Base-by-base conservation (phyloP, 805 yeast genomes). In the Teunomyces atbi region DNA sequence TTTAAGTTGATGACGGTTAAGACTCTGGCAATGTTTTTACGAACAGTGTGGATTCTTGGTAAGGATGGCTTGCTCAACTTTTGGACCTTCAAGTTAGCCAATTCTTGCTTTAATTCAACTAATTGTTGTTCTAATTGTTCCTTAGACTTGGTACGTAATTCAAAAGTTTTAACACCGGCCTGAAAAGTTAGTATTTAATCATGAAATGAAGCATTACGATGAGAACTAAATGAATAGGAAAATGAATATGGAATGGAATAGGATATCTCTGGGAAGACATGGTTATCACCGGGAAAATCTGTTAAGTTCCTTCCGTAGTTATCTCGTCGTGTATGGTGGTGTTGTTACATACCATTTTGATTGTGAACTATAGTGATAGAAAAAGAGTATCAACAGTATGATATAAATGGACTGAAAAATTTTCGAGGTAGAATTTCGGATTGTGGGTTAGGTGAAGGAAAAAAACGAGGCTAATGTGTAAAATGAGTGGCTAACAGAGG, bases 21-120 rank as follows among this genome's bases (percentile, higher is more conserved):
- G 66, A 91, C 96, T 75, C 91, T 90, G 69, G 99, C 99, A 76
- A 94, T 92, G 82, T 89, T 83, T 84, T 92, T 94, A 85, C 97
- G 89, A 71, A 90, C 96, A 61, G 92, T 86, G 83, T 86, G 85
- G 79, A 94, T 91, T 81, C 86, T 89, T 84, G 96, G 96, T 69
- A 90, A 81, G 69, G 95, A 85, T 71, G 95, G 90, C 72, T 83
- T 86, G 68, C 89, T 83, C 75, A 89, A 81, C 75, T 90, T 88
- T 83, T 92, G 97, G 72, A 89, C 97, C 79, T 90, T 90, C 77
- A 94, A 86, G 74, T 83, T 78, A 68, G 97, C 91, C 71, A 94
- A 86, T 79, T 90, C 97, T 78, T 89, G 88, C 86, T 91, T 94
- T 77, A 90, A 86, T 75, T 91, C 97, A 68, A 84, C 86, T 74